Base-by-base conservation (phyloP, 75 land plant genomes). In the Cunninghamia lanceolata region DNA sequence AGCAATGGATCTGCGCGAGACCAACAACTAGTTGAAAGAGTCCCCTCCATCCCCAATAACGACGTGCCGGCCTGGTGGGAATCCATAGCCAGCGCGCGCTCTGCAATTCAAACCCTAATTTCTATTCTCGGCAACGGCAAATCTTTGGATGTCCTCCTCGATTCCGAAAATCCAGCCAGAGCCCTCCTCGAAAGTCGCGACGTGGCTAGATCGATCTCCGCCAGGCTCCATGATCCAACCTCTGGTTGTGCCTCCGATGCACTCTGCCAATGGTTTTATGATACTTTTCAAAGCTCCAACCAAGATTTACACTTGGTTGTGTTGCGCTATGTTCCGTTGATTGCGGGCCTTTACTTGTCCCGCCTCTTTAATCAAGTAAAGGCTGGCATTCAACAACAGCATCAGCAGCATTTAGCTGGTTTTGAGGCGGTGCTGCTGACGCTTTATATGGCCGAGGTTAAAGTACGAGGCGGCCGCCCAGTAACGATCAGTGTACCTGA, bases 181-280 rank as follows among this genome's bases (percentile, higher is more conserved):
- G 90, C 93, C 81, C 96, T 98, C 89, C 94, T 98, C 79, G 83
- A 86, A 34, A 92, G 94, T 82, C 88, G 84, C 63, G 87, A 80
- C 43, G 95, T 93, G 39, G 95, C 93, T 73, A 38, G 85, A 39
- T 89, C 90, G 70, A 28, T 95, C 74, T 89, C 92, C 84, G 45
- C 90, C 86, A 83, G 88, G 53, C 89, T 95, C 79, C 85, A 90
- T 54, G 17, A 89, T 39, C 87, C 97, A 42, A 15, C 77, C 38
- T 92, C 99, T 30, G 99, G 99, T 21, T 92, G 94, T 82, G 95
- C 95, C 86, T 88, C 91, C 73, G 99, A 98, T 47, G 91, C 92
- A 45, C 94, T 98, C 84, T 98, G 99, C 85, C 99, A 92, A 21
- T 98, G 99, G 99, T 91, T 98, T 74, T 98, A 95, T 87, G 99